A percentile compares a stretch with the other conserved stretches of the same genome.
Evolutionary conservation across 106 monocot species (phyloP).

Genomic region (Ottelia alismoides): DNA sequence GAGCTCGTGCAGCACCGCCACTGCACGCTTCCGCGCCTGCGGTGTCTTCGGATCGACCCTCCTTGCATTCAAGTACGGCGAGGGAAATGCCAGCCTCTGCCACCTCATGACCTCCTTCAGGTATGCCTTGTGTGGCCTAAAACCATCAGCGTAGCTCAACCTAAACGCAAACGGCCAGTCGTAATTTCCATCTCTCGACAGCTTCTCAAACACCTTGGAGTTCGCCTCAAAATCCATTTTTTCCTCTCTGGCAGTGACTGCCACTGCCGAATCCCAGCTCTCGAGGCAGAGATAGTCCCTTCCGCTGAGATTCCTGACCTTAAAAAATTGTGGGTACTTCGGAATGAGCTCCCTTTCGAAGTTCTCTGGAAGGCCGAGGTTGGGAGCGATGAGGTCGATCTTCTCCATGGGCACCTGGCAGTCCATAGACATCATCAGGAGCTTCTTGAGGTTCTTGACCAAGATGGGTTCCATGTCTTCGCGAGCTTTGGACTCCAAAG

Average conservation of each 20-base stretch:
- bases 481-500: conserved; percentile 31
- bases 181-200: conserved; percentile 58
- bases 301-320: conserved; percentile 22
- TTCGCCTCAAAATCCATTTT: conserved; percentile 3
- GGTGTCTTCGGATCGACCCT: conserved; percentile 52
- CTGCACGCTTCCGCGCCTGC: conserved; percentile 68
- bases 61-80: conserved; percentile 77
- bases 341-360: conserved; percentile 40
- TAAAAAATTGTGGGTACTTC: conserved; percentile 57
- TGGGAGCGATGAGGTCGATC: conserved; percentile 45
- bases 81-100: conserved; percentile 91
- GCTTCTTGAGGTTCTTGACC: conserved; percentile 53
- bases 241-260: conserved; percentile 72
- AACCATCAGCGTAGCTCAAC: conserved; percentile 51
- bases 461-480: conserved; percentile 72
- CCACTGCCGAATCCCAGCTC: conserved; percentile 82
- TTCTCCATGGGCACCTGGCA: conserved; percentile 72
- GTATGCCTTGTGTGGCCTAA: conserved; percentile 63
- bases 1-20: conserved; percentile 79
- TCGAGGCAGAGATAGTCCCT: conserved; percentile 59
- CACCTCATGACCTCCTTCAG: conserved; percentile 62
- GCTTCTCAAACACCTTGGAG: conserved; percentile 8
- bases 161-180: conserved; percentile 58
- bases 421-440: conserved; percentile 92
- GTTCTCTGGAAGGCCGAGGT: conserved; percentile 51